Conservation (phyloP, 2,329 filamentous ascomycete species). For the Biscogniauxia sp. region DNA sequence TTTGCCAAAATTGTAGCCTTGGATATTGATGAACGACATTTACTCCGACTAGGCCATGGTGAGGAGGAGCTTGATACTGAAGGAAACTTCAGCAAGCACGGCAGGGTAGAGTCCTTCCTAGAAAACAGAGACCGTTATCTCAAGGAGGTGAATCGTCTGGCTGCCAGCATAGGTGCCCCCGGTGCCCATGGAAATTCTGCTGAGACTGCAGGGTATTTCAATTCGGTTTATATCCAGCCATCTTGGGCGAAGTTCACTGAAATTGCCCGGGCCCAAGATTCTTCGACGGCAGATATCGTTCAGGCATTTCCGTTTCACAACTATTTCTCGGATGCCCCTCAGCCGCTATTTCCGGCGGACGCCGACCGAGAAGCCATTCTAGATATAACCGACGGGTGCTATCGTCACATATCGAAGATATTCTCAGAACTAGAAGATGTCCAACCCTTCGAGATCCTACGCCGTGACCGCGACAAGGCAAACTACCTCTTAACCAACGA, state of each 20-base stretch:
- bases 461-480: conserved; percentile 84
- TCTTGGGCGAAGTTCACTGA: conserved; percentile 85
- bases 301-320: conserved; percentile 80
- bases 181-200: conserved; percentile 96
- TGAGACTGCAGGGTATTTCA: conserved; percentile 96
- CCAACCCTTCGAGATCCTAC: conserved; percentile 89
- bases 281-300: conserved; percentile 61
- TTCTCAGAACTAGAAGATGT: conserved; percentile 93
- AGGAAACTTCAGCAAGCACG: conserved; percentile 87
- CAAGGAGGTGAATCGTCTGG: conserved; percentile 80
- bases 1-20: conserved; percentile 97
- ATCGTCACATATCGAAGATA: conserved; percentile 83
- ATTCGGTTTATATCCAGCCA: conserved; percentile 84
- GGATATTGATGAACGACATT: conserved; percentile 92
- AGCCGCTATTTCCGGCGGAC: conserved; percentile 73
- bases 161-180: conserved; percentile 78
- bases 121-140: conserved; percentile 80
- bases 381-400: conserved; percentile 80
- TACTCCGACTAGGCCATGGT: conserved; percentile 88
- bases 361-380: conserved; percentile 64
- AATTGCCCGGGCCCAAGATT: conserved; percentile 53
- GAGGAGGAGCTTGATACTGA: conserved; percentile 91
- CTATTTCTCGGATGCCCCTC: conserved; percentile 85
- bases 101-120: conserved; percentile 90
- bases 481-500: conserved; percentile 95